Evolutionary conservation across 257 asterid genomes (phyloP), one percentile per base, ranked within the genome.

Genomic region (Lantana camara): DNA sequence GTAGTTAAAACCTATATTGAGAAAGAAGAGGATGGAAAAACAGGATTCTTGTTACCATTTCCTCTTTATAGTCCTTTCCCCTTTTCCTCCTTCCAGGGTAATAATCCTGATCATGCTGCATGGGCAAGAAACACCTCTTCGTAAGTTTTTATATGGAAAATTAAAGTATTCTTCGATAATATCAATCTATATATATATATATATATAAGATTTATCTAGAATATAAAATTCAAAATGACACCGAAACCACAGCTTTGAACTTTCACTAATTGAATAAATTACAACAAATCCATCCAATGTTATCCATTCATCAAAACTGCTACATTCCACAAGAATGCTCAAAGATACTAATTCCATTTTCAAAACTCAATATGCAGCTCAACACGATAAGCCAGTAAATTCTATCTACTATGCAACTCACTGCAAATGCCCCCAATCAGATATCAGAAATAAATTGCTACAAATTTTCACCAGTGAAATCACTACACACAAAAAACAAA

Each of bases 51-150:
- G 73, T 50, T 77, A 92, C 98, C 98, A 92, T 89, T 67, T 83
- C 97, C 82, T 87, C 87, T 61, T 83, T 67, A 75, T 87, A 92
- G 68, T 92, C 95, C 82, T 92, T 83, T 75, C 98, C 98, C 72
- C 97, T 79, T 77, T 92, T 92, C 74, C 98, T 82, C 80, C 98
- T 80, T 34, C 98, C 97, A 68, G 97, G 97, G 69, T 89, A 88
- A 82, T 87, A 85, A 79, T 92, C 98, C 71, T 92, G 98, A 64
- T 92, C 98, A 32, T 79, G 57, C 98, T 92, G 91, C 78, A 77
- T 3, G 42, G 32, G 50, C 49, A 55, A 60, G 35, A 69, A 38
- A 64, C 35, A 23, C 53, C 47, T 22, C 45, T 34, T 51, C 9
- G 21, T 75, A 15, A 81, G 60, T 47, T 42, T 57, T 46, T 34